Evolutionary conservation across 2,329 filamentous ascomycete species (phyloP).

Genomic region (Neospermospora avenae): DNA sequence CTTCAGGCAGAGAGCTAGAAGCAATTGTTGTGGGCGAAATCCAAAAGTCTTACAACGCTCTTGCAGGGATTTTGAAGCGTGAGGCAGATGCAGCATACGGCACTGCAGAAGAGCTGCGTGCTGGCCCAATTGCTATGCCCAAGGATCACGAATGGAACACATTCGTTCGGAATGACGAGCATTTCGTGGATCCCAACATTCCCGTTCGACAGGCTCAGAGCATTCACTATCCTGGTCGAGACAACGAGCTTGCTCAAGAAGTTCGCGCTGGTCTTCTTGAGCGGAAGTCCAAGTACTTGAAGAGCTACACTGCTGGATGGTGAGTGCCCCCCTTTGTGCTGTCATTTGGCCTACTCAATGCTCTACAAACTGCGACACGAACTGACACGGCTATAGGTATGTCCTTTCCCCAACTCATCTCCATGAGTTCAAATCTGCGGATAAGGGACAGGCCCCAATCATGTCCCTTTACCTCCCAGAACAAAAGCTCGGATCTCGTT

Average conservation of each 20-base stretch:
- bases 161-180: slow-evolving; percentile 77
- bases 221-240: slow-evolving; percentile 87
- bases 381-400: slow-evolving; percentile 58
- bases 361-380: no score
- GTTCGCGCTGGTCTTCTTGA: slow-evolving; percentile 89
- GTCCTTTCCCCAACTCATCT: slow-evolving; percentile 94
- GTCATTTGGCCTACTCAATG: background rate
- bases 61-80: slow-evolving; percentile 85
- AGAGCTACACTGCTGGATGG: slow-evolving; percentile 73
- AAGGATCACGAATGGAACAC: slow-evolving; percentile 84
- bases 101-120: slow-evolving; percentile 75
- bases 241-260: slow-evolving; percentile 76
- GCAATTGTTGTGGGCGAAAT: slow-evolving; percentile 96
- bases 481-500: slow-evolving; percentile 93
- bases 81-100: slow-evolving; percentile 81
- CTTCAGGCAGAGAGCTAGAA: slow-evolving; percentile 90
- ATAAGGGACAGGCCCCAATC: slow-evolving; percentile 84
- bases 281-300: slow-evolving; percentile 97
- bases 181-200: slow-evolving; percentile 81
- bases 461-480: slow-evolving; percentile 96
- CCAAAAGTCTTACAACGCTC: slow-evolving; percentile 94
- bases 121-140: slow-evolving; percentile 85
- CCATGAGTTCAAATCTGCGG: slow-evolving; percentile 98
- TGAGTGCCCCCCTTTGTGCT: slow-evolving; percentile 37
- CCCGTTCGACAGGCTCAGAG: slow-evolving; percentile 75